phyloP scores from a whole-genome alignment of 2,329 filamentous ascomycete species.

The Alternaria sp. region DNA sequence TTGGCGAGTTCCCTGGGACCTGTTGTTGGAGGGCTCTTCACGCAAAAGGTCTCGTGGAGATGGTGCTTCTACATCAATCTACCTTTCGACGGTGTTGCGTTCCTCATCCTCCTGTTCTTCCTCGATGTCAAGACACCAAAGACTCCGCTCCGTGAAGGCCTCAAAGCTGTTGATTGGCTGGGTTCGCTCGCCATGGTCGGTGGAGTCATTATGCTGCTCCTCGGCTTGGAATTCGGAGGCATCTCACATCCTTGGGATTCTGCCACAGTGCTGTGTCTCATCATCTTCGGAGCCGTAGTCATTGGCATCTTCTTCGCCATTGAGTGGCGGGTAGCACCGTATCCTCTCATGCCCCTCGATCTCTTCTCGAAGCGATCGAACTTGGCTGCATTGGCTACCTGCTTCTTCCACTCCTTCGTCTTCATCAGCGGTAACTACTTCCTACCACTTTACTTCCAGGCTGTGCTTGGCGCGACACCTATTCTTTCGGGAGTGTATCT shows the following conservation, averaged over 20 bases:
- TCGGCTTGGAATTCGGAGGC: slow-evolving; percentile 86
- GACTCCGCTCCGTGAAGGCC: slow-evolving; percentile 66
- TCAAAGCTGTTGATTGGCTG: slow-evolving; percentile 70
- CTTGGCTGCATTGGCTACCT: slow-evolving; percentile 67
- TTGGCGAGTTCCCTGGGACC: slow-evolving; percentile 70
- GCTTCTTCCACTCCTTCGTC: slow-evolving; percentile 75
- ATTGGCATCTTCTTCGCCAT: slow-evolving; percentile 72
- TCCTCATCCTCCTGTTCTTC: slow-evolving; percentile 64
- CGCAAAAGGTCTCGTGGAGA: slow-evolving; percentile 68
- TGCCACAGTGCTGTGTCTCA: slow-evolving; percentile 74
- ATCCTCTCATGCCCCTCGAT: slow-evolving; percentile 77
- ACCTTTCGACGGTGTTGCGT: slow-evolving; percentile 65
- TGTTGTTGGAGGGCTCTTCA: slow-evolving; percentile 70
- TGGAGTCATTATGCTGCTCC: slow-evolving; percentile 82
- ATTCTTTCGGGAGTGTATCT: slow-evolving; percentile 77
- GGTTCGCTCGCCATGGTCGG: slow-evolving; percentile 73
- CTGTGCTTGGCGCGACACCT: slow-evolving; percentile 70
- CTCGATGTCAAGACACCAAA: slow-evolving; percentile 71
- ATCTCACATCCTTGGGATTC: slow-evolving; percentile 76
- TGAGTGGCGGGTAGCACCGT: slow-evolving; percentile 75
- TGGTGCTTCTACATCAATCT: slow-evolving; percentile 67
- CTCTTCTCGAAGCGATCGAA: slow-evolving; percentile 73
- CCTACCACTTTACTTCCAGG: slow-evolving; percentile 84
- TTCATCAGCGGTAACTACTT: slow-evolving; percentile 83
- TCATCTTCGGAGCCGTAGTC: slow-evolving; percentile 72